Evolutionary conservation across 164 flowering plant genomes (phyloP), one percentile per base, ranked within the genome.

Genomic region (Nymphaea thermarum): DNA sequence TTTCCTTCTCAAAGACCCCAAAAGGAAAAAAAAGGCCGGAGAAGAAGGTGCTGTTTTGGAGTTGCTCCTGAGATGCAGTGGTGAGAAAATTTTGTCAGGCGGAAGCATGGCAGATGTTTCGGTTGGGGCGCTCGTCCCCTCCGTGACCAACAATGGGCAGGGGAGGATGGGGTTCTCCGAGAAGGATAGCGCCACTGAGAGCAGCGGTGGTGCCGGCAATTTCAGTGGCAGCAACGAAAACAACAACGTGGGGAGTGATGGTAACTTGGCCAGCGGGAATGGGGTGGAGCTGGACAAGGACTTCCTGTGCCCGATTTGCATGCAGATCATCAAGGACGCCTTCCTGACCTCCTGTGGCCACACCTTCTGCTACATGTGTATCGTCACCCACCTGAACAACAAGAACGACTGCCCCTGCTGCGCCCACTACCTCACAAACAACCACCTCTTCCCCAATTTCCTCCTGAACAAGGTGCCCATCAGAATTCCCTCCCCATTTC

Each of bases 341-440:
- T 91, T 94, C 68, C 82, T 94, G 0, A 94, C 99, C 12, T 80
- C 89, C 2, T 94, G 99, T 63, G 98, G 99, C 2, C 99, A 94
- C 72, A 91, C 95, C 77, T 94, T 88, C 76, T 94, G 99, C 74
- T 94, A 90, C 77, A 94, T 88, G 94, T 94, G 99, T 57, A 90
- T 94, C 65, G 80, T 78, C 43, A 94, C 96, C 43, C 99, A 94
- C 78, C 87, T 94, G 16, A 80, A 85, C 44, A 83, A 87, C 83
- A 94, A 94, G 84, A 87, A 75, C 65, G 93, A 94, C 80, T 94
- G 99, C 73, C 98, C 99, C 43, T 88, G 94, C 74, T 94, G 99
- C 63, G 85, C 79, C 44, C 88, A 84, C 18, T 77, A 74, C 75
- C 85, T 94, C 73, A 82, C 93, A 68, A 67, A 66, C 64, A 83